phyloP scores from a whole-genome alignment of 2,329 filamentous ascomycete genomes.

The Nemania bipapillata region DNA sequence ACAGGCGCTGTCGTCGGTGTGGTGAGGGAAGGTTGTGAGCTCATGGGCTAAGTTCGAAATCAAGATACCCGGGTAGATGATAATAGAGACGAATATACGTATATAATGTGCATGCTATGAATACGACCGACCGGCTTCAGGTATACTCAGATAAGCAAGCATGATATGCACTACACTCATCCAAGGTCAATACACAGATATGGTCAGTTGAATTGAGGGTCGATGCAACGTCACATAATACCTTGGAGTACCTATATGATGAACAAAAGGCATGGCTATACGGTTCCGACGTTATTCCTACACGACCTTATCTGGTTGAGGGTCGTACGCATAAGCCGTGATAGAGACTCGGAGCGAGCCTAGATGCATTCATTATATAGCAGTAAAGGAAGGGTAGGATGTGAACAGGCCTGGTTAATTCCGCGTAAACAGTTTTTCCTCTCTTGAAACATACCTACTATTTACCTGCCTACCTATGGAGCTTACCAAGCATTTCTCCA shows the following conservation, averaged over 20 bases:
- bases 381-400: no score
- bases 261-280: not conserved
- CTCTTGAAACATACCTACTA: no score
- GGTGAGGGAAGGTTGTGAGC: slow-evolving; percentile 83
- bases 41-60: slow-evolving; percentile 58
- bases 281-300: no score
- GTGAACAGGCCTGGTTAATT: no score
- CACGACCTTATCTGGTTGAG: not conserved
- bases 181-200: not conserved
- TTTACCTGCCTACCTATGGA: no score
- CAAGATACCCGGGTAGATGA: slow-evolving; percentile 26
- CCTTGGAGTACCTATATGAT: not conserved
- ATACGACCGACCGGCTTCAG: not conserved
- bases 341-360: not conserved
- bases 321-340: not conserved
- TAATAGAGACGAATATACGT: slow-evolving; percentile 4
- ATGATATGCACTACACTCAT: no score
- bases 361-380: no score
- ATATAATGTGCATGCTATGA: not conserved
- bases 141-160: not conserved
- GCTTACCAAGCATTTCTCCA: no score
- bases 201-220: not conserved
- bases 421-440: no score
- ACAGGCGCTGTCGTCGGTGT: slow-evolving; percentile 93
- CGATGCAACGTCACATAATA: not conserved